Percentiles rank a stretch among this genome's conserved stretches.
phyloP scores from a whole-genome alignment of 2,329 filamentous ascomycete species.

The Didymella pinodella region DNA sequence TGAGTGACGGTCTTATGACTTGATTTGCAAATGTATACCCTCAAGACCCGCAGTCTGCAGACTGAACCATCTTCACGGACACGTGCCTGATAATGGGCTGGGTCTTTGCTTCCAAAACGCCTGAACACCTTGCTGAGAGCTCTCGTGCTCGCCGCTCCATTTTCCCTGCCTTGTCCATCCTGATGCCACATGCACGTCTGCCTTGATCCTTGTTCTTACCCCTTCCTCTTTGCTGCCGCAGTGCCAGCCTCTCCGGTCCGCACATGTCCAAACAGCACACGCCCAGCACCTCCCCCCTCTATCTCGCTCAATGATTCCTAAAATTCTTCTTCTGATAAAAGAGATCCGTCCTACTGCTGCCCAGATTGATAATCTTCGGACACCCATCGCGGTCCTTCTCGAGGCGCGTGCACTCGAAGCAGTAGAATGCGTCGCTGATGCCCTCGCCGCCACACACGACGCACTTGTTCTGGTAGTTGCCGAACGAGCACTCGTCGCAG shows the following conservation, averaged over 20 bases:
- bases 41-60: neutral
- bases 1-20: neutral
- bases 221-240: neutral
- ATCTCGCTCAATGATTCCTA: conserved; percentile 59
- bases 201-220: neutral
- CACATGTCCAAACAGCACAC: neutral
- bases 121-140: neutral
- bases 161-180: neutral
- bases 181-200: neutral
- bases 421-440: conserved; percentile 98
- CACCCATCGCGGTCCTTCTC: conserved; percentile 98
- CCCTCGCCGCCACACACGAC: conserved; percentile 98
- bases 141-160: neutral
- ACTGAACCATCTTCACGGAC: neutral
- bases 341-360: conserved; percentile 93
- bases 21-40: neutral
- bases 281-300: neutral
- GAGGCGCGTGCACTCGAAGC: conserved; percentile 95
- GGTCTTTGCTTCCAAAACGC: neutral
- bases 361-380: conserved; percentile 98
- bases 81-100: neutral
- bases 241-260: neutral
- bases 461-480: conserved; percentile 99
- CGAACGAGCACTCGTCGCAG: conserved; percentile 99
- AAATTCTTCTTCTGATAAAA: conserved; percentile 78